A percentile compares a stretch with the other conserved stretches of the same genome.
phyloP scores from a whole-genome alignment of 306 rosid genomes.

The Medicago lupulina region DNA sequence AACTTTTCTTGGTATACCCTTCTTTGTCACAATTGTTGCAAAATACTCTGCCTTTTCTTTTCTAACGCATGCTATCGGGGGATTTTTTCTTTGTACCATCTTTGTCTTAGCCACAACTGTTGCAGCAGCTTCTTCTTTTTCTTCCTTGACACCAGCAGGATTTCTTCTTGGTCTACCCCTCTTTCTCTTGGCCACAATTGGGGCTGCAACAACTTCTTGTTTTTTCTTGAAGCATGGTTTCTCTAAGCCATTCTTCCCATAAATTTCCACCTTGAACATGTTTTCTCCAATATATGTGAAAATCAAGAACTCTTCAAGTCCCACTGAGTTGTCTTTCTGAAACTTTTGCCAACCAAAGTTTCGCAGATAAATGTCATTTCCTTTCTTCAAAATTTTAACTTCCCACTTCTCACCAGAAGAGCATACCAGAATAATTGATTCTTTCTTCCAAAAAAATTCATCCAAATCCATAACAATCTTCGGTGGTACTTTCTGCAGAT shows the following conservation, averaged over 20 bases:
- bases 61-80: background rate
- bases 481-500: slow-evolving; percentile 29
- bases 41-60: background rate
- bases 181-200: background rate
- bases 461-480: slow-evolving; percentile 24
- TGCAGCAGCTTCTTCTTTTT: background rate
- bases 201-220: background rate
- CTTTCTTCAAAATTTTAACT: slow-evolving; percentile 33
- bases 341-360: slow-evolving; percentile 38
- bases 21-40: background rate
- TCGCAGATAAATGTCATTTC: slow-evolving; percentile 3
- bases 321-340: slow-evolving; percentile 17
- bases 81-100: background rate
- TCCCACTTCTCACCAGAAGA: slow-evolving; percentile 36
- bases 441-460: slow-evolving; percentile 2
- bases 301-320: slow-evolving; percentile 16
- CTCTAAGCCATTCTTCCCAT: slow-evolving; percentile 37
- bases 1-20: background rate
- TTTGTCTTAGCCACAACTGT: background rate
- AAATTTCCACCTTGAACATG: slow-evolving; percentile 31
- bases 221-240: background rate
- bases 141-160: background rate
- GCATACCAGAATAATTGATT: slow-evolving; percentile 5
- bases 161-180: slow-evolving; percentile 4
- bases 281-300: slow-evolving; percentile 36